Evolutionary conservation across 2,329 filamentous ascomycete species (phyloP), one percentile per base, ranked within the genome.

Genomic region (Aspergillus quadrilineatus): DNA sequence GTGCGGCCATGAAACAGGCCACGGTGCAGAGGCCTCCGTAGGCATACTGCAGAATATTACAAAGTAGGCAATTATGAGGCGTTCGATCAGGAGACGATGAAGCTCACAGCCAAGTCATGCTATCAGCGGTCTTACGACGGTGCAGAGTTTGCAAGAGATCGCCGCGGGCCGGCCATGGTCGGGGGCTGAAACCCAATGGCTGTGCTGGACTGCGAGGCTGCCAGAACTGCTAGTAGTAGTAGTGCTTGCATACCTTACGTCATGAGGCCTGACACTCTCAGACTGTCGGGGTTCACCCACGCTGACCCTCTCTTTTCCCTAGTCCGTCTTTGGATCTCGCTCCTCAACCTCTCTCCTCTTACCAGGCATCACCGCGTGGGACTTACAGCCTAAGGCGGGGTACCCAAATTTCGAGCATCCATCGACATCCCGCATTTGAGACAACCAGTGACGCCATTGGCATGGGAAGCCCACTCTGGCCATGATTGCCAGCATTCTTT

Each of bases 101-200:
- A 10, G 30, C 30, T 17, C 17, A 32, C 22, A 14, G 7, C 42
- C 28, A 29, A 22, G 22, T 44, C 42, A 44, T 28, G 22, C 42
- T 29, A 44, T 15, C 26, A 30, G 6, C 14, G 43, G 12, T 46
- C 44, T 46, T 46, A 26, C 14, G 28, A 34, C 45, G 7, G 29
- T 30, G 43, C 43, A 39, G 42, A 42, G 36, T 32, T 42, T 29
- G 45, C 28, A 39, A 49, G 28, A 44, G 48, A 53, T 49, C 52
- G 45, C 43, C 50, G 43, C 26, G 22, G 52, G 52, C 34, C 46
- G 65, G 66, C 68, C 65, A 68, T 64, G 48, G 29, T 17, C 22
- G 15, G 17, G 41, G 15, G 15, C 17, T 22, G 15, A 26, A 42
- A 39, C 6, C 26, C 26, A 28, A 28, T 28, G 26, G 26, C 26